Evolutionary conservation across 148 eudicot genomes (phyloP).

Genomic region (Vaccinium myrtillus): DNA sequence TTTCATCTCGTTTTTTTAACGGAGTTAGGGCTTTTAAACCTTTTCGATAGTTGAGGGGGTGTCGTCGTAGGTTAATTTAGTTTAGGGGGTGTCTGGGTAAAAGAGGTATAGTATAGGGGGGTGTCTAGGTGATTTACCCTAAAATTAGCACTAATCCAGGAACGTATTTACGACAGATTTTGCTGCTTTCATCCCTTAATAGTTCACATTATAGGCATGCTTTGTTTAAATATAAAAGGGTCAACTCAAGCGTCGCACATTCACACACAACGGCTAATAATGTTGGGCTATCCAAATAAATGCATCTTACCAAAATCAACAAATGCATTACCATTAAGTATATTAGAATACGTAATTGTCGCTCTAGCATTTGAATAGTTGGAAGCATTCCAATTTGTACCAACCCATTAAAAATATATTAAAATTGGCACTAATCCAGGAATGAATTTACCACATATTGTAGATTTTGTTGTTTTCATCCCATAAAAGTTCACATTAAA

Average conservation of each 20-base stretch:
- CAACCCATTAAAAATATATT: not conserved
- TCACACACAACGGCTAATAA: not conserved
- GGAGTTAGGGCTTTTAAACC: too few relatives aligned
- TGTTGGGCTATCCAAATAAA: not conserved
- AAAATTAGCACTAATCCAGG: not conserved
- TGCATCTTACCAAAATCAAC: not conserved
- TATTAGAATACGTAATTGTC: not conserved
- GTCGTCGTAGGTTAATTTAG: too few relatives aligned
- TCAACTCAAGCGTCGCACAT: not conserved
- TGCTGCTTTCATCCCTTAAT: not conserved
- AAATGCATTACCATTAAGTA: not conserved
- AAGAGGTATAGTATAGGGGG: too few relatives aligned
- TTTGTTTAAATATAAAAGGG: not conserved
- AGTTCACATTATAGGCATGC: not conserved
- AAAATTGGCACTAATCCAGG: not conserved
- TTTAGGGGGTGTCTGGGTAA: too few relatives aligned
- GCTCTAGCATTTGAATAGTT: not conserved
- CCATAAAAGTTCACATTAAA: not conserved
- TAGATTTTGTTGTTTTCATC: not conserved
- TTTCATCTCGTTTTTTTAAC: too few relatives aligned
- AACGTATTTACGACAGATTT: not conserved
- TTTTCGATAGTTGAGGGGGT: too few relatives aligned
- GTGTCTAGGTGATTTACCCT: too few relatives aligned
- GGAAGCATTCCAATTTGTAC: not conserved
- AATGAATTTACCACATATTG: not conserved